phyloP scores from a whole-genome alignment of 768 basidiomycete species.

The Heimioporus sp. region DNA sequence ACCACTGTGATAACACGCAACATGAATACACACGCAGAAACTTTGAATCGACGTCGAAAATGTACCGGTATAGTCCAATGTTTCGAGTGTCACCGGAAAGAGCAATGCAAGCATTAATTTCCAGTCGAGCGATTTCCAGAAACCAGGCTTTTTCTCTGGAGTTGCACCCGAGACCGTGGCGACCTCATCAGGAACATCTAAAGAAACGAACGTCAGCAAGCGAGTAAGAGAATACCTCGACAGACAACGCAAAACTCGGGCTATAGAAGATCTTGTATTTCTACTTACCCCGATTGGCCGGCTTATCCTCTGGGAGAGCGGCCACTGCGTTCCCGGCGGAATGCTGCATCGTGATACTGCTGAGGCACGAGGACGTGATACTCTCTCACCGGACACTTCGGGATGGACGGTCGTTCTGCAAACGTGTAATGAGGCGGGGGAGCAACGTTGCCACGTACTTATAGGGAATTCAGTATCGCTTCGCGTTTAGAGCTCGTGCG shows the following conservation, averaged over 20 bases:
- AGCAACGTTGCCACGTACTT: not conserved
- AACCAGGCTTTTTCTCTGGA: constrained; percentile 11
- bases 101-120: constrained; percentile 34
- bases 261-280: not conserved
- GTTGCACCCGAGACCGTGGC: not conserved
- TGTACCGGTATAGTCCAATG: constrained; percentile 29
- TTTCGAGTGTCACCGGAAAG: constrained; percentile 43
- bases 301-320: not conserved
- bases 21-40: not conserved
- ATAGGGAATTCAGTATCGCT: not conserved
- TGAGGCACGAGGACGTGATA: not conserved
- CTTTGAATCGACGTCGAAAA: not conserved
- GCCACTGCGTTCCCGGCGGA: constrained; percentile 6
- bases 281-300: constrained; percentile 5
- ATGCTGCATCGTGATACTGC: constrained; percentile 7
- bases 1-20: constrained; percentile 34
- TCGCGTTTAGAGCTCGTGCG: not conserved
- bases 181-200: constrained; percentile 2
- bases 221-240: not conserved
- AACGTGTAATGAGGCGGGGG: not conserved
- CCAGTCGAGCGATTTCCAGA: constrained; percentile 30
- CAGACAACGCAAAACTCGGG: not conserved
- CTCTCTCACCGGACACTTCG: not conserved
- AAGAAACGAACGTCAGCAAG: not conserved
- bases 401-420: not conserved